These are phyloP conservation scores for Takakia lepidozioides DNA, from an alignment of 225 moss, liverwort and hornwort genomes.

Conservation along the genomic window DNA sequence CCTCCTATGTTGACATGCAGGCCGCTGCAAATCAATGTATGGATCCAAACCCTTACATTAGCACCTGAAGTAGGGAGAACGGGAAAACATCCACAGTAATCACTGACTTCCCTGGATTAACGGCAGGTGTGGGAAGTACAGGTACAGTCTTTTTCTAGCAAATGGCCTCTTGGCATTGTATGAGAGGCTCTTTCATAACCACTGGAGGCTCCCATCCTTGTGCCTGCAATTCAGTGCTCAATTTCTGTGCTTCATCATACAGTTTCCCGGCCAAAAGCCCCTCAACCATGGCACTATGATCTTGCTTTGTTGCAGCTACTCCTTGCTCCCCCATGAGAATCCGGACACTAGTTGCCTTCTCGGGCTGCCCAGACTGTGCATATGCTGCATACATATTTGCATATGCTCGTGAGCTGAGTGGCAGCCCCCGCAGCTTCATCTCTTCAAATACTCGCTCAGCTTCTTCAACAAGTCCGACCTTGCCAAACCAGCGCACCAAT, in stretches of 20 bases:
- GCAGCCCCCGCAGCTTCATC: conserved; percentile 17
- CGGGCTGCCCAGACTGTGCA: conserved; percentile 26
- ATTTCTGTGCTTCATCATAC: conserved; percentile 13
- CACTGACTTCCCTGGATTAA: too few species aligned
- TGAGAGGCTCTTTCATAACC: conserved; percentile 13
- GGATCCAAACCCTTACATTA: too few species aligned
- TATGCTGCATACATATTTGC: conserved; percentile 38
- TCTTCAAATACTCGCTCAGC: conserved; percentile 49
- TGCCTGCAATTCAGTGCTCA: conserved; percentile 15
- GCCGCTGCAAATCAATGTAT: too few species aligned
- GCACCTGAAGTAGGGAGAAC: too few species aligned
- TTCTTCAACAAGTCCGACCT: conserved; percentile 58
- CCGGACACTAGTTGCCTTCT: conserved; percentile 22
- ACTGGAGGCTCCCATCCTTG: conserved; percentile 24
- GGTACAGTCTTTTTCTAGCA: neutral
- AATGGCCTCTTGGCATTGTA: neutral
- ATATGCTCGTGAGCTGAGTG: conserved; percentile 15
- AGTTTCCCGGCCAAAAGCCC: conserved; percentile 14
- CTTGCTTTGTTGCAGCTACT: conserved; percentile 13
- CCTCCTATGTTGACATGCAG: too few species aligned
- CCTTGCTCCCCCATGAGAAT: conserved; percentile 18
- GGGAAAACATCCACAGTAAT: too few species aligned
- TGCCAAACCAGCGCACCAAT: conserved; percentile 56
- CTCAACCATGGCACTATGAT: conserved; percentile 20
- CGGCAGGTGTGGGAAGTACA: neutral